Base-by-base conservation (phyloP, 2,329 filamentous ascomycete species). In the Grosmannia huntii region DNA sequence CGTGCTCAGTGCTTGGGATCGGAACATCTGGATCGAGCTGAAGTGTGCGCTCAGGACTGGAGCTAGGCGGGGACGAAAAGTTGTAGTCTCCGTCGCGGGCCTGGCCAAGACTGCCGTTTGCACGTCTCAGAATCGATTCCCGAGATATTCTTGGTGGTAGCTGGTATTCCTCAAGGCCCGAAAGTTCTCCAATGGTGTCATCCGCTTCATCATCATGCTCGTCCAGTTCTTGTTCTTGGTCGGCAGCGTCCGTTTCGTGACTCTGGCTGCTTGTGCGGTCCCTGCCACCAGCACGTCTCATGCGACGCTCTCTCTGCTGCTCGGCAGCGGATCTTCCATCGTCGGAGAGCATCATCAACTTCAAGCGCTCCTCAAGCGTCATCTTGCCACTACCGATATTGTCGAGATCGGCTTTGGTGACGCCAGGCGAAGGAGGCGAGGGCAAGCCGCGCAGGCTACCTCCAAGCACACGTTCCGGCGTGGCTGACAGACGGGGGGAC, bases 51-150 rank as follows among this genome's bases (percentile, higher is more conserved):
- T 81, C 76, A 14, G 82, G 79, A 63, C 73, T 83, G 2, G 81
- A 83, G 61, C 77, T 79, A 2, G 75, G 72, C 1, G 82, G 81
- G 2, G 83, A 84, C 4, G 82, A 84, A 65, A 86, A 82, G 64
- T 80, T 80, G 62, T 82, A 85, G 59, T 84, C 81, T 4, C 84
- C 82, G 57, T 83, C 77, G 60, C 76, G 72, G 23, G 84, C 80
- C 51, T 80, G 75, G 53, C 71, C 64, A 60, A 76, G 72, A 64
- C 77, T 79, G 53, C 79, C 89, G 68, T 94, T 89, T 58, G 96
- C 86, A 62, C 92, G 90, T 57, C 89, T 85, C 65, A 97, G 76
- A 64, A 97, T 97, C 0, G 91, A 96, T 69, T 97, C 94, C 44
- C 92, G 83, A 10, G 92, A 96, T 67, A 97, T 95, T 57, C 86